phyloP scores from a whole-genome alignment of 352 stramenopile genomes.

The Phytophthora cactorum region DNA sequence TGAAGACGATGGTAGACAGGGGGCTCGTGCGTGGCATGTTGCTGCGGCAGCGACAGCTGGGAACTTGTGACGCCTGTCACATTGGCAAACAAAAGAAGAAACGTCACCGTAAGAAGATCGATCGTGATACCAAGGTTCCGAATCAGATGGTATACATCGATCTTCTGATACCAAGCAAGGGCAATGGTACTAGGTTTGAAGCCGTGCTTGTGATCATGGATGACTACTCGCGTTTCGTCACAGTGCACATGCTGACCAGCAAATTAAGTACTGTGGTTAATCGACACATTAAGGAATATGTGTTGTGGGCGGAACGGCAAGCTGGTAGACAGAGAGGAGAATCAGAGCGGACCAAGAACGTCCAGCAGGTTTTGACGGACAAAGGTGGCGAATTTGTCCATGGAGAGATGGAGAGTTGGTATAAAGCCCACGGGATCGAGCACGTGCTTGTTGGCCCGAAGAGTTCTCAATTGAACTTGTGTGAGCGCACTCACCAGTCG shows the following conservation, averaged over 20 bases:
- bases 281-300: background rate
- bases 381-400: background rate
- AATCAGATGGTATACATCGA: background rate
- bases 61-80: background rate
- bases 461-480: slow-evolving; percentile 1
- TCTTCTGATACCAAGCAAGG: background rate
- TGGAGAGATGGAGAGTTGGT: background rate
- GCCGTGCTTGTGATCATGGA: background rate
- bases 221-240: background rate
- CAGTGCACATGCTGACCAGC: background rate
- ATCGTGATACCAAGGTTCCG: background rate
- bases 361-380: background rate
- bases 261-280: background rate
- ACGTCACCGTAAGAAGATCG: background rate
- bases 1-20: too few species aligned
- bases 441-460: background rate
- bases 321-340: background rate
- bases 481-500: slow-evolving; percentile 1
- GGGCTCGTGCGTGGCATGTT: background rate
- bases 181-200: background rate
- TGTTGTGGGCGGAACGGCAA: background rate
- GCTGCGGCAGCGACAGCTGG: background rate
- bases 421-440: background rate
- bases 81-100: background rate
- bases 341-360: background rate